These are phyloP conservation scores for Paspalum vaginatum DNA, from an alignment of 176 grass and related monocot genomes.

Conservation along the genomic window DNA sequence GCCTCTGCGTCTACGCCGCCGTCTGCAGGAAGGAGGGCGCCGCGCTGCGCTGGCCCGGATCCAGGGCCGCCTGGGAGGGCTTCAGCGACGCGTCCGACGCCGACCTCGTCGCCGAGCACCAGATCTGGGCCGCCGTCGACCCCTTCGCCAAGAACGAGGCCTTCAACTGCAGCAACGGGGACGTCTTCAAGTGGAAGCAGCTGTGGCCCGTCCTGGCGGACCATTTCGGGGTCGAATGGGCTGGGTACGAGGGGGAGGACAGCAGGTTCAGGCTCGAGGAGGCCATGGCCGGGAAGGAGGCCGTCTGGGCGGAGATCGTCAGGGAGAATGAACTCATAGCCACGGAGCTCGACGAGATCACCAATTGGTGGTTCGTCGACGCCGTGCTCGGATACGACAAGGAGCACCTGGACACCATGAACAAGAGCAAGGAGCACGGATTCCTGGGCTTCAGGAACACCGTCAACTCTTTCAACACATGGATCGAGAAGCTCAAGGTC, in stretches of 20 bases:
- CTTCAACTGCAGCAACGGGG: constrained; percentile 89
- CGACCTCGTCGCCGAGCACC: constrained; percentile 80
- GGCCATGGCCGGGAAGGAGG: constrained; percentile 70
- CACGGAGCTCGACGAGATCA: constrained; percentile 58
- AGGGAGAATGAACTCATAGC: constrained; percentile 54
- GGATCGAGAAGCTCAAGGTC: constrained; percentile 82
- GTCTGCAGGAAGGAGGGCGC: constrained; percentile 73
- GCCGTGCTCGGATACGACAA: constrained; percentile 9
- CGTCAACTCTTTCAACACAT: constrained; percentile 61
- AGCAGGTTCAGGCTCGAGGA: constrained; percentile 58
- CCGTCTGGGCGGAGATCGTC: constrained; percentile 68
- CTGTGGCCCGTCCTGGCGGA: constrained; percentile 74
- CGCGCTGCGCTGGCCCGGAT: constrained; percentile 62
- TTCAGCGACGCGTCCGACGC: constrained; percentile 80
- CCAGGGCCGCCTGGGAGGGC: constrained; percentile 51
- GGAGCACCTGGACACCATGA: constrained; percentile 72
- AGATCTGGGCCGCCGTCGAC: constrained; percentile 89
- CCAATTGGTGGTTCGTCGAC: constrained; percentile 76
- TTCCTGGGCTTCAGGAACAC: constrained; percentile 93
- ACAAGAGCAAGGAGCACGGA: constrained; percentile 95
- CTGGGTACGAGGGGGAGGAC: constrained; percentile 73
- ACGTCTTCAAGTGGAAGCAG: constrained; percentile 86
- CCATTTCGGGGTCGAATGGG: constrained; percentile 66
- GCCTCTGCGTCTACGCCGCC: constrained; percentile 80
- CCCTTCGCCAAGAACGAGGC: constrained; percentile 79